Conservation (phyloP, 2,329 filamentous ascomycete species). For the Zymoseptoria pseudotritici region DNA sequence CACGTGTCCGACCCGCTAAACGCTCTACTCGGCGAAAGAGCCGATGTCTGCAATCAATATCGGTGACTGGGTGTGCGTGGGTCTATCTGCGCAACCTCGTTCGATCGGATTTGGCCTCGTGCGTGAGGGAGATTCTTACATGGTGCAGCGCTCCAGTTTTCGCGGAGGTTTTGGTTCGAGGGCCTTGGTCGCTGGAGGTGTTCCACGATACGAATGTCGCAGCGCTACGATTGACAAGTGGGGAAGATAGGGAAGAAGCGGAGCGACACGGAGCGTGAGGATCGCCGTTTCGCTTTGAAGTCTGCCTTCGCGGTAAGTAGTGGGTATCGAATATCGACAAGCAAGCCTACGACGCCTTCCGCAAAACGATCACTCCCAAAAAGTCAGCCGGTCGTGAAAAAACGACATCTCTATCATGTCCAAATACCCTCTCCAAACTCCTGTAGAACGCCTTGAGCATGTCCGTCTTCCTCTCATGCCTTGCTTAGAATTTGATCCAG, state of each 20-base stretch:
- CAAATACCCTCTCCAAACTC: background rate
- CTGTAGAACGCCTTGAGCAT: background rate
- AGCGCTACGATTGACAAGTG: background rate
- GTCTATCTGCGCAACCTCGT: background rate
- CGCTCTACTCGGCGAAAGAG: no score
- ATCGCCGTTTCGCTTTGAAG: background rate
- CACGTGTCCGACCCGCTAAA: no score
- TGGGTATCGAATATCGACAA: background rate
- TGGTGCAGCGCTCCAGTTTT: background rate
- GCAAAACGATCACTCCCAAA: background rate
- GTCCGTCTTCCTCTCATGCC: constrained; percentile 3
- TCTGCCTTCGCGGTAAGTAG: background rate
- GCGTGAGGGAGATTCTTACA: background rate
- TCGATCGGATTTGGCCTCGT: background rate
- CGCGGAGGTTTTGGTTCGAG: background rate
- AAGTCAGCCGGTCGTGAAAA: background rate
- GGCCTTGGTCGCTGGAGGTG: background rate
- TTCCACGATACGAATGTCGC: background rate
- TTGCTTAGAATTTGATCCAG: constrained; percentile 38
- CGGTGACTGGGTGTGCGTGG: background rate
- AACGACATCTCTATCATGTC: background rate
- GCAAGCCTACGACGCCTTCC: background rate
- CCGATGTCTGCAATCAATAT: no score
- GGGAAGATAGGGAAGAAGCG: background rate
- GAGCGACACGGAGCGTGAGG: background rate